Evolutionary conservation across 148 eudicot species (phyloP), one percentile per base, ranked within the genome.

Genomic region (Silene conica): DNA sequence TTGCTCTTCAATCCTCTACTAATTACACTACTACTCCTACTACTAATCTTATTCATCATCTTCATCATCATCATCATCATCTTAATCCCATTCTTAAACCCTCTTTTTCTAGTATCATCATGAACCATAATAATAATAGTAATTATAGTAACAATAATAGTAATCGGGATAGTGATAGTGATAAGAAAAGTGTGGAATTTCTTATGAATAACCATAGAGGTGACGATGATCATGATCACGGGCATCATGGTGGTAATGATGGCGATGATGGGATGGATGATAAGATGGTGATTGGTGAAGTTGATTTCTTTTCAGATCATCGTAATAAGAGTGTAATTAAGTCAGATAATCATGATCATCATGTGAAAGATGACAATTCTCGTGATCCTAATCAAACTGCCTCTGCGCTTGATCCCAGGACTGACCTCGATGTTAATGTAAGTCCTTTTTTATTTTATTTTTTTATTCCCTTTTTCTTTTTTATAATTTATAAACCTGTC

Each of bases 231-330:
- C 15, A 14, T 25, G 38, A 20, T 20, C 20, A 12, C 34, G 11
- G 19, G 58, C 63, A 61, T 73, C 38, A 15, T 9, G 38, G 8
- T 48, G 61, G 62, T 75, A 79, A 80, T 61, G 74, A 72, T 57
- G 77, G 68, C 6, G 70, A 67, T 43, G 63, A 9, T 46, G 25
- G 10, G n/a, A 72, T 41, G 50, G 19, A 10, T 9, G 46, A 69
- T 26, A 77, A 77, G 74, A 23, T 25, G 21, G 73, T 60, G 2
- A 84, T 89, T 5, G 78, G 74, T 62, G 82, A 74, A 43, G 78
- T 80, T 18, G 95, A 92, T 81, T 92, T 92, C 81, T 89, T 92
- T 56, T 78, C 92, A 1, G 81, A 83, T 31, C 48, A 64, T 64
- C 68, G n/a, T 67, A n/a, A 43, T 15, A 26, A 28, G 5, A n/a